phyloP scores from a whole-genome alignment of 306 rosid genomes.

The Vachellia collinsii region DNA sequence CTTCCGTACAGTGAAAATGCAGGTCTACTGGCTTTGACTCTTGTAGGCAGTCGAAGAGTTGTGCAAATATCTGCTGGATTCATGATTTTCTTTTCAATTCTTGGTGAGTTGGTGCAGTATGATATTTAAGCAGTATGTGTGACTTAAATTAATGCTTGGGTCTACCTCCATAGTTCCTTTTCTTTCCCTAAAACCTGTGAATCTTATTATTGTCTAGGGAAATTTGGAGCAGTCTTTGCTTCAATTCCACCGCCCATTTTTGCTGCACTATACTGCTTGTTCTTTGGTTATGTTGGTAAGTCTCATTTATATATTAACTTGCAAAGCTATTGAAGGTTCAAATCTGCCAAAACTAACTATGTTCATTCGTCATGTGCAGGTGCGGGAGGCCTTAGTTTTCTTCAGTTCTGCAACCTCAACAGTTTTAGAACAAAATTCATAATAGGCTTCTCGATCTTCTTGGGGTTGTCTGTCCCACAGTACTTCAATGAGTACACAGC shows the following conservation, averaged over 20 bases:
- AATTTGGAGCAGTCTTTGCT: slow-evolving; percentile 96
- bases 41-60: slow-evolving; percentile 96
- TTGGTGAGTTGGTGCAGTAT: slow-evolving; percentile 58
- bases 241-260: slow-evolving; percentile 87
- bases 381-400: slow-evolving; percentile 83
- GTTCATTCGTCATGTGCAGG: slow-evolving; percentile 46
- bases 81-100: slow-evolving; percentile 98
- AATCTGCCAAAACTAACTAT: slow-evolving; percentile 19
- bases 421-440: slow-evolving; percentile 92
- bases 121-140: background rate
- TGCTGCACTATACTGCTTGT: slow-evolving; percentile 92
- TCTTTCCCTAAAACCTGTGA: background rate
- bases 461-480: slow-evolving; percentile 93
- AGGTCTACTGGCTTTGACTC: slow-evolving; percentile 92
- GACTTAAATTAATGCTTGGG: background rate
- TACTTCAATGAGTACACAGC: slow-evolving; percentile 93
- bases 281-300: slow-evolving; percentile 96
- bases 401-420: slow-evolving; percentile 97
- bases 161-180: background rate
- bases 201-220: slow-evolving; percentile 57
- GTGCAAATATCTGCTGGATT: slow-evolving; percentile 98
- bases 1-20: slow-evolving; percentile 79
- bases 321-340: background rate
- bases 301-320: slow-evolving; percentile 20
- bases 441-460: slow-evolving; percentile 86